These are phyloP conservation scores for Termitomyces bulborhizus DNA, from an alignment of 768 basidiomycete species.

Conservation along the genomic window DNA sequence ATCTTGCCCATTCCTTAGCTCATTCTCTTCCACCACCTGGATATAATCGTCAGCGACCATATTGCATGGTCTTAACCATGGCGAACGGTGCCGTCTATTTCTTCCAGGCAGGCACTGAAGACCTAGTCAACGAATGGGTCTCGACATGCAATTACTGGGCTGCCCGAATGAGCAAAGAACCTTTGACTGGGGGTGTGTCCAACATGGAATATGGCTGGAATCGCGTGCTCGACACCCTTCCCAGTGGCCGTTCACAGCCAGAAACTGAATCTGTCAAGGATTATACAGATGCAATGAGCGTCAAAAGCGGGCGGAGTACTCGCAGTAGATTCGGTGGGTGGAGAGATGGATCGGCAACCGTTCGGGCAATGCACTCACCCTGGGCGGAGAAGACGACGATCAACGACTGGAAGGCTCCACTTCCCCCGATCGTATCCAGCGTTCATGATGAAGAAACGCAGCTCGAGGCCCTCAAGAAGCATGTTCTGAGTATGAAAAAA, in stretches of 20 bases:
- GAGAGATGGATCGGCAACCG: slow-evolving; percentile 60
- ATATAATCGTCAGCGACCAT: slow-evolving; percentile 83
- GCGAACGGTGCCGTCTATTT: slow-evolving; percentile 90
- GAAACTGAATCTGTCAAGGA: slow-evolving; percentile 50
- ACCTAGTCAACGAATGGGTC: slow-evolving; percentile 98
- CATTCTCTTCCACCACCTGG: slow-evolving; percentile 88
- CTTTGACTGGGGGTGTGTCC: slow-evolving; percentile 90
- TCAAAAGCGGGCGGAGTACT: slow-evolving; percentile 69
- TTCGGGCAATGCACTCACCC: slow-evolving; percentile 63
- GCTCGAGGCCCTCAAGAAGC: slow-evolving; percentile 81
- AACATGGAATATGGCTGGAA: slow-evolving; percentile 99
- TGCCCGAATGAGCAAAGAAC: slow-evolving; percentile 90
- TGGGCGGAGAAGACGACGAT: slow-evolving; percentile 73
- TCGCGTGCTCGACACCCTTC: slow-evolving; percentile 51
- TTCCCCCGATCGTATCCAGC: slow-evolving; percentile 79
- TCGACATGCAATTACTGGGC: slow-evolving; percentile 99
- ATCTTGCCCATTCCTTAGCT: slow-evolving; percentile 83
- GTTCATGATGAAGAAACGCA: slow-evolving; percentile 90
- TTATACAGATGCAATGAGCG: slow-evolving; percentile 60
- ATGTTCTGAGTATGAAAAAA: slow-evolving; percentile 65
- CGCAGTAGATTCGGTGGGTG: slow-evolving; percentile 66
- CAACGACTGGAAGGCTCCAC: slow-evolving; percentile 92
- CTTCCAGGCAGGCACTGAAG: slow-evolving; percentile 98
- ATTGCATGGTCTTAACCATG: slow-evolving; percentile 92
- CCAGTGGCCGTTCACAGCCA: slow-evolving; percentile 48